Evolutionary conservation across 139 green algal species (phyloP), one percentile per base, ranked within the genome.

Genomic region (Chlamydomonas incerta): DNA sequence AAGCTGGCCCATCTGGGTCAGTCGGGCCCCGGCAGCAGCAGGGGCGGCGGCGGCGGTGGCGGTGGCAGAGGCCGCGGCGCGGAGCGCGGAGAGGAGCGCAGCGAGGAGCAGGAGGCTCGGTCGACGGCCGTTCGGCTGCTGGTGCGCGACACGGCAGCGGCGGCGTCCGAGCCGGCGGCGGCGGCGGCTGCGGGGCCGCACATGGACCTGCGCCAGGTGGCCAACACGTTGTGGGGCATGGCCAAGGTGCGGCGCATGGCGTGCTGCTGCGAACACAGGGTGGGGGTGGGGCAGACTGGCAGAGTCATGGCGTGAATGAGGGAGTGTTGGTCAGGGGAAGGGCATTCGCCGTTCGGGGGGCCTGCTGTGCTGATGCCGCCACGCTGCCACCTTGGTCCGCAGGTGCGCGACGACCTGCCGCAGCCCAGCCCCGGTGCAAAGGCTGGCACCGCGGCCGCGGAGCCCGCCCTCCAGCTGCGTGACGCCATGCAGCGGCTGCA

Each of bases 221-320:
- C 79, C 47, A 75, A 75, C 67, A 68, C 66, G 21, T 21, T 85
- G 20, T 85, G 79, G 79, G 66, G 31, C 20, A 55, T 85, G 28
- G 79, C 79, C 31, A 85, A 85, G 79, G 79, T 75, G 46, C n/a
- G 76, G 41, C 31, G 26, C 35, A n/a, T n/a, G n/a, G n/a, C n/a
- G n/a, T n/a, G n/a, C n/a, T n/a, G n/a, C n/a, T n/a, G n/a, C n/a
- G n/a, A n/a, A n/a, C n/a, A n/a, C n/a, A n/a, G n/a, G n/a, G n/a
- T n/a, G n/a, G n/a, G n/a, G n/a, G n/a, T n/a, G n/a, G n/a, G n/a
- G n/a, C n/a, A n/a, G n/a, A n/a, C n/a, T n/a, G n/a, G n/a, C n/a
- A n/a, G n/a, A n/a, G n/a, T n/a, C n/a, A n/a, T n/a, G n/a, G n/a
- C n/a, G n/a, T n/a, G n/a, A n/a, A n/a, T n/a, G n/a, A n/a, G n/a